phyloP scores from a whole-genome alignment of 108 stramenopile genomes.

The Pseudonitzschia delicatissima region DNA sequence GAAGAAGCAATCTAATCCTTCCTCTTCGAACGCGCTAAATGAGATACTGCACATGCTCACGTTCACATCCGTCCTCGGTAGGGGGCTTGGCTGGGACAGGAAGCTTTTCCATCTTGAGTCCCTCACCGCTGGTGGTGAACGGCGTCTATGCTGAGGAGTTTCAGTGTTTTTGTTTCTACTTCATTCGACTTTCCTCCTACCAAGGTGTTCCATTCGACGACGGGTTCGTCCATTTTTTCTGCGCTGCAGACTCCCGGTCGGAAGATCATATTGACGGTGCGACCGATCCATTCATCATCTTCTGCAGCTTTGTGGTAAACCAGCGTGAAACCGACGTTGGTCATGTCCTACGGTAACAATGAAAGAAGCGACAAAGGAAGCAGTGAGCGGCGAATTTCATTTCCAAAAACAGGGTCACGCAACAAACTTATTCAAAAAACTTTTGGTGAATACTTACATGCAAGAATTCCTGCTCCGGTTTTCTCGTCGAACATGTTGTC shows the following conservation, averaged over 20 bases:
- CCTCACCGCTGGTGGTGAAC: slow-evolving; percentile 19
- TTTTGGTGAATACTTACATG: too few species aligned
- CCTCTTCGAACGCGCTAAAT: slow-evolving; percentile 4
- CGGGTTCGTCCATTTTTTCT: too few species aligned
- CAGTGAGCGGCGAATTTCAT: too few species aligned
- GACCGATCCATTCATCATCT: slow-evolving; percentile 36
- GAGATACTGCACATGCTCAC: background rate
- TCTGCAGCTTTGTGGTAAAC: slow-evolving; percentile 46
- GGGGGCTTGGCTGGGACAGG: background rate
- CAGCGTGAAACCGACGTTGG: slow-evolving; percentile 48
- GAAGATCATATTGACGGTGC: slow-evolving; percentile 47
- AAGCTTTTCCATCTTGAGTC: slow-evolving; percentile 4
- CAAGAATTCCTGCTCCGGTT: too few species aligned
- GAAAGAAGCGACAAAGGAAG: background rate
- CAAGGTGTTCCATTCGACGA: slow-evolving; percentile 59
- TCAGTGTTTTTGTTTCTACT: slow-evolving; percentile 35
- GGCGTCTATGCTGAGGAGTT: slow-evolving; percentile 53
- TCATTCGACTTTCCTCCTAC: slow-evolving; percentile 33
- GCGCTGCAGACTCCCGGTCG: slow-evolving; percentile 35
- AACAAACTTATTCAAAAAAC: too few species aligned
- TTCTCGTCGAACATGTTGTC: too few species aligned
- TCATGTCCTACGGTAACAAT: slow-evolving; percentile 51
- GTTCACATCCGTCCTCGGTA: background rate
- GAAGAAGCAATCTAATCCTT: slow-evolving; percentile 48
- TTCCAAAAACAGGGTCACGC: too few species aligned